Base-by-base conservation (phyloP, 495 filamentous ascomycete species). In the Cairneyella variabilis region DNA sequence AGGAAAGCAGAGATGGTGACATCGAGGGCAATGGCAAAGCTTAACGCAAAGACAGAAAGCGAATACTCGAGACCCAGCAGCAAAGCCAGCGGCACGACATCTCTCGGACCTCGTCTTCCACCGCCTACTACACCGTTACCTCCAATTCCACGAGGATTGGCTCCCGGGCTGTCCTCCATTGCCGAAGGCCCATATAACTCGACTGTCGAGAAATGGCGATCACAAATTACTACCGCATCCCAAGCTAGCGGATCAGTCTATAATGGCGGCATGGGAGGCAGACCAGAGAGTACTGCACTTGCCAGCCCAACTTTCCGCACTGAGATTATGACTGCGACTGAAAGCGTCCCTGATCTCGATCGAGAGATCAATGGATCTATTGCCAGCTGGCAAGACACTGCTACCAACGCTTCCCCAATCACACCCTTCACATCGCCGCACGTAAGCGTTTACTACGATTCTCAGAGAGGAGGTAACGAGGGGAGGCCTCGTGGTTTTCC, bases 171-270 rank as follows among this genome's bases (percentile, higher is more conserved):
- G 2, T 28, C 57, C 4, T 55, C 57, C 2, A 60, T 60, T 38
- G 30, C 52, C 8, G 57, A 60, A 36, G 46, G 41, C 34, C 43
- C 42, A n/a, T 43, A 23, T 21, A 9, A 38, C 16, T 16, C 48
- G 3, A 60, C 55, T 51, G 57, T 60, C 10, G 57, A 60, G 17
- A 60, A 52, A 21, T 60, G 57, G 57, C 46, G 57, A 36, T 39
- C 43, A 40, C 57, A 60, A 30, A 45, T 60, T 28, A 21, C 30
- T 21, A 28, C 40, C 7, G 28, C 7, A 3, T 47, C 41, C 1
- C 40, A 41, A 27, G 23, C 26, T 16, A 43, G 32, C 30, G 30
- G 40, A 30, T 46, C 56, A 10, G 47, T 27, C 16, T 32, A 23
- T 18, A 20, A 14, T 23, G 22, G 14, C 0, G 22, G 27, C 27